Evolutionary conservation across 2,329 filamentous ascomycete genomes (phyloP).

Genomic region (Lecanoromycetidae sp.): DNA sequence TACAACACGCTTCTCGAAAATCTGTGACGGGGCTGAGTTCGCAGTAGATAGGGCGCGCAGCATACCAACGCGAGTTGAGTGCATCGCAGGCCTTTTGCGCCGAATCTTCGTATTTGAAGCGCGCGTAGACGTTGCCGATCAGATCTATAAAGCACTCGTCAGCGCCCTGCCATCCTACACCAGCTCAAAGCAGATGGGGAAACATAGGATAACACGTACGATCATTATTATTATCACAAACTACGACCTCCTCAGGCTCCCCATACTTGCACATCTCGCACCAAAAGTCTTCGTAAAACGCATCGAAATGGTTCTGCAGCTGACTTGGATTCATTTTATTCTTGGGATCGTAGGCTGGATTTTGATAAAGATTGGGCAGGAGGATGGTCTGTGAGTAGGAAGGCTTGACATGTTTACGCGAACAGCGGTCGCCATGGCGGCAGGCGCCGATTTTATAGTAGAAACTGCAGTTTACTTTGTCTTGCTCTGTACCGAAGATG

Average conservation of each 20-base stretch:
- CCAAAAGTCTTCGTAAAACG: conserved; percentile 99
- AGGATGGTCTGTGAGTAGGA: conserved; percentile 97
- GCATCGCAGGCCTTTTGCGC: conserved; percentile 89
- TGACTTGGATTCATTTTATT: conserved; percentile 93
- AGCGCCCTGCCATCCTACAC: no score
- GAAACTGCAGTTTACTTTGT: conserved; percentile 99
- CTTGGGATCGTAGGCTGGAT: conserved; percentile 92
- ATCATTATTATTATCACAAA: conserved; percentile 99
- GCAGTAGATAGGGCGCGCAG: conserved; percentile 93
- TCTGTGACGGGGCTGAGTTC: conserved; percentile 94
- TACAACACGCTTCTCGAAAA: conserved; percentile 93
- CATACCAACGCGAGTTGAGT: conserved; percentile 93
- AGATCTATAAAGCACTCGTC: conserved; percentile 47
- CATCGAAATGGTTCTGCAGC: conserved; percentile 98
- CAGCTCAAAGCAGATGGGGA: no score
- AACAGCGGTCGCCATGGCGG: conserved; percentile 95
- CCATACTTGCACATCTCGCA: conserved; percentile 99
- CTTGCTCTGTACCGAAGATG: conserved; percentile 98
- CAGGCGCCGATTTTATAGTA: conserved; percentile 99
- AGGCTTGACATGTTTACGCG: conserved; percentile 96
- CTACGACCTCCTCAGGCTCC: conserved; percentile 91
- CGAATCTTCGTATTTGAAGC: conserved; percentile 98
- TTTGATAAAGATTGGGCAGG: conserved; percentile 97
- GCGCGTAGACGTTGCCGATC: conserved; percentile 97
- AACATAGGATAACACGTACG: conserved; percentile 43